These are phyloP conservation scores for Scopulariopsis brevicaulis DNA, from an alignment of 2,329 filamentous ascomycete genomes.

Conservation along the genomic window DNA sequence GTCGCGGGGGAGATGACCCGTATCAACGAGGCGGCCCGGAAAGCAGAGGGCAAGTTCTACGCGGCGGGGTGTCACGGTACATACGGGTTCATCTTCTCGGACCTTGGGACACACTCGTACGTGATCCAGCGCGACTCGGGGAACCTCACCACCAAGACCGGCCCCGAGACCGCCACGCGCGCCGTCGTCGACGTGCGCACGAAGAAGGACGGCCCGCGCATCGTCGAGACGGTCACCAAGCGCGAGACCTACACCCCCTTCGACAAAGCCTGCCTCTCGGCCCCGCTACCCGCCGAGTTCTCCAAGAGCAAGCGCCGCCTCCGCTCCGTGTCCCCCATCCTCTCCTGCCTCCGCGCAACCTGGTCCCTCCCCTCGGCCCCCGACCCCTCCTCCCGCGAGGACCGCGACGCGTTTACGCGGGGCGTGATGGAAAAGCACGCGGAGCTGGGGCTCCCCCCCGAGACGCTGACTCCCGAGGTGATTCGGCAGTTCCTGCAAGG, in stretches of 20 bases:
- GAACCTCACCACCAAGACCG: constrained; percentile 53
- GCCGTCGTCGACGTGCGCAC: constrained; percentile 61
- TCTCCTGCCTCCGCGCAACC: constrained; percentile 78
- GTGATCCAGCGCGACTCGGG: constrained; percentile 75
- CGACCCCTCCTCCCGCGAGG: constrained; percentile 45
- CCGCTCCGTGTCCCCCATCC: constrained; percentile 67
- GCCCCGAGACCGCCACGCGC: constrained; percentile 66
- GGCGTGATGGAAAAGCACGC: constrained; percentile 70
- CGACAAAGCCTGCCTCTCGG: constrained; percentile 68
- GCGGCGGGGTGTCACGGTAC: constrained; percentile 78
- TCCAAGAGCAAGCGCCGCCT: constrained; percentile 54
- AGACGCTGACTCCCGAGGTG: constrained; percentile 59
- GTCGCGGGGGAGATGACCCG: constrained; percentile 61
- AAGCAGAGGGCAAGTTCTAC: constrained; percentile 75
- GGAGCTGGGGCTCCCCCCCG: constrained; percentile 56
- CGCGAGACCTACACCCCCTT: constrained; percentile 83
- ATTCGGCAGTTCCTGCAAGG: constrained; percentile 80
- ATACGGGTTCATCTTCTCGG: constrained; percentile 91
- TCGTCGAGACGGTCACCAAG: constrained; percentile 80
- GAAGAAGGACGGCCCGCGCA: constrained; percentile 56
- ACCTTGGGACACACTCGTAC: constrained; percentile 83
- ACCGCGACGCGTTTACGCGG: constrained; percentile 66
- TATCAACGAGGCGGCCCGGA: constrained; percentile 78
- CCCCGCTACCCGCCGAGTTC: constrained; percentile 60
- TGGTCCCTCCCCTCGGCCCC: constrained; percentile 60